Evolutionary conservation across 2,329 filamentous ascomycete species (phyloP), one percentile per base, ranked within the genome.

Genomic region (Botrytis galanthina): DNA sequence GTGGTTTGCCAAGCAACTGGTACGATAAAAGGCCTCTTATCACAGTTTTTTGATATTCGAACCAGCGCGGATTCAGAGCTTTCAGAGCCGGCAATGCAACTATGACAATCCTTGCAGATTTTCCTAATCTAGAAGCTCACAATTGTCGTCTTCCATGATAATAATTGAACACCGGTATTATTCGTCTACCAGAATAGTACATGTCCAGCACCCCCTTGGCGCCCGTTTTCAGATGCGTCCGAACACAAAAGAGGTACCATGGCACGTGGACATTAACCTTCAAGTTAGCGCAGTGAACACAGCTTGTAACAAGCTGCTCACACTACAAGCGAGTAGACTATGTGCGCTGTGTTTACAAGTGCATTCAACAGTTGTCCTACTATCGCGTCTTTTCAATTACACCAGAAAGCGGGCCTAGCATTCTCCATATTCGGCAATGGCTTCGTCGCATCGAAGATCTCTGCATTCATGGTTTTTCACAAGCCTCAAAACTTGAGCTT

Each of bases 221-320:
- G 48, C 37, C 48, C 26, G 46, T 42, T 39, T 57, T 29, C 16
- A 69, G 66, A 42, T 69, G 39, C 48, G 16, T 57, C 66, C 48
- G 48, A 69, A 69, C 66, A 69, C 48, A 69, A 32, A 32, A 57
- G 51, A 59, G 48, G 48, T 68, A 69, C 48, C 35, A 69, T 57
- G 66, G 48, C 66, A 69, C 37, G 66, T 57, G 66, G 48, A 69
- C 26, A 57, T 68, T 29, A 42, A 57, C 48, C 48, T 54, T 57
- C 18, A 39, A 42, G 48, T 42, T 68, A 42, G n/a, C 18, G n/a
- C 39, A 29, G 20, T 32, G 35, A 10, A 16, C 37, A 69, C 66
- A 69, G 32, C 66, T 44, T 44, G 29, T 57, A 26, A 37, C 22
- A 20, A 57, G 64, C 35, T 68, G 14, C 35, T n/a, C 22, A 68